phyloP scores from a whole-genome alignment of 1,284 basidiomycete genomes.

The Blastosporella zonata region DNA sequence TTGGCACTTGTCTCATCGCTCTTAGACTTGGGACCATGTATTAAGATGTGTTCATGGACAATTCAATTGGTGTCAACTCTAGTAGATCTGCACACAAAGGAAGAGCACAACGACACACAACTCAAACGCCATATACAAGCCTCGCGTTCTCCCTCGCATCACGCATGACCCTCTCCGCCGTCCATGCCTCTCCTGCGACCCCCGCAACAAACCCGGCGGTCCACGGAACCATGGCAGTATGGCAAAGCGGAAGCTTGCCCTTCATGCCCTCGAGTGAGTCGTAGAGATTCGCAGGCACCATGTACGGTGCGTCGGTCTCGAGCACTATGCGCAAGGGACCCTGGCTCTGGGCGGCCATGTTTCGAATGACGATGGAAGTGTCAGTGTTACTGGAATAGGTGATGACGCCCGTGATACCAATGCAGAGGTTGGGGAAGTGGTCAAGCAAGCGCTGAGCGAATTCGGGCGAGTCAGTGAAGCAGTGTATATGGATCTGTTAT shows the following conservation, averaged over 20 bases:
- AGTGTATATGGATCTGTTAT: conserved; percentile 71
- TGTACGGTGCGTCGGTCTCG: conserved; percentile 83
- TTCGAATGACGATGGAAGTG: conserved; percentile 57
- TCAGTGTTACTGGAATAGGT: conserved; percentile 71
- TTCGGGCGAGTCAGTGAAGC: conserved; percentile 76
- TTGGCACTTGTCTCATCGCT: too few species aligned
- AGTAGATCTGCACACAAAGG: too few species aligned
- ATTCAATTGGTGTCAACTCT: too few species aligned
- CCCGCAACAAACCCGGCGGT: conserved; percentile 70
- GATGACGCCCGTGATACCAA: conserved; percentile 81
- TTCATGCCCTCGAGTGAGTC: conserved; percentile 48
- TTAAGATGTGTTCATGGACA: too few species aligned
- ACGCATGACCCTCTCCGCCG: conserved; percentile 53
- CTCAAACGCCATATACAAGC: conserved; percentile 58
- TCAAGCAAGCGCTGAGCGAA: conserved; percentile 68
- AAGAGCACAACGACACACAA: background rate
- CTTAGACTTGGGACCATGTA: too few species aligned
- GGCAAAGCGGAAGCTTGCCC: conserved; percentile 66
- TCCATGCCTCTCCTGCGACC: conserved; percentile 50
- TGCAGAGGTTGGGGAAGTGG: conserved; percentile 75
- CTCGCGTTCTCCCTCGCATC: conserved; percentile 66
- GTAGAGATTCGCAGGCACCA: conserved; percentile 76
- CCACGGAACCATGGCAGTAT: conserved; percentile 82
- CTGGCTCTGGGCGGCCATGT: conserved; percentile 37
- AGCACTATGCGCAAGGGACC: conserved; percentile 59